phyloP scores from a whole-genome alignment of 2,329 filamentous ascomycete genomes.

The Thielaviopsis punctulata region DNA sequence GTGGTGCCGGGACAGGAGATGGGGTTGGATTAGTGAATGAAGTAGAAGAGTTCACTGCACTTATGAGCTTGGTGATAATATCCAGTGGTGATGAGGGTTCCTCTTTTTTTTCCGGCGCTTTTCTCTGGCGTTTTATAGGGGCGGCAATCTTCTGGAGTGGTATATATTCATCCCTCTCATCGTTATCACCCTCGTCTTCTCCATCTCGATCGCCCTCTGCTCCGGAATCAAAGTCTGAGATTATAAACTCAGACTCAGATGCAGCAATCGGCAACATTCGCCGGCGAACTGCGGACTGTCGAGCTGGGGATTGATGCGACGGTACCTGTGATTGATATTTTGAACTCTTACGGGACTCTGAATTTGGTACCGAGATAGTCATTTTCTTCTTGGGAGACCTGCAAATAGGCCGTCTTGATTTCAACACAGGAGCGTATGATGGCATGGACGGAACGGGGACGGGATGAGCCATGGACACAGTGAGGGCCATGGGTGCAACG shows the following conservation, averaged over 20 bases:
- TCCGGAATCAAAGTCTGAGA: not conserved
- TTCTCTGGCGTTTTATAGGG: not conserved
- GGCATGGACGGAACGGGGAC: too few species aligned
- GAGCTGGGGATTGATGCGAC: not conserved
- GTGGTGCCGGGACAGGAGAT: not conserved
- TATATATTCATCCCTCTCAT: not conserved
- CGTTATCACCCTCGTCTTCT: not conserved
- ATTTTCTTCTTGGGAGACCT: not conserved
- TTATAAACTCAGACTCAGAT: not conserved
- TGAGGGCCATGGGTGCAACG: not conserved
- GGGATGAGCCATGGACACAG: not conserved
- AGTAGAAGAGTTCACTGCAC: not conserved
- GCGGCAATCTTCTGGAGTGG: not conserved
- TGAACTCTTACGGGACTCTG: not conserved
- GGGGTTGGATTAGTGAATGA: not conserved
- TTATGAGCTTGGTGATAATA: not conserved
- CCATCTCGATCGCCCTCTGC: not conserved
- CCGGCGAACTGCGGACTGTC: not conserved
- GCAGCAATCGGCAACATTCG: not conserved
- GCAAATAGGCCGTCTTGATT: not conserved
- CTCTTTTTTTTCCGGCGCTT: not conserved
- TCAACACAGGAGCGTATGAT: too few species aligned
- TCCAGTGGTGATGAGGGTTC: not conserved
- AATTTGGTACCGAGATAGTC: not conserved
- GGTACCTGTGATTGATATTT: too few species aligned